A percentile compares a stretch with the other conserved stretches of the same genome.
Evolutionary conservation across 2,329 filamentous ascomycete genomes (phyloP).

Genomic region (Ophiostoma himal-ulmi): DNA sequence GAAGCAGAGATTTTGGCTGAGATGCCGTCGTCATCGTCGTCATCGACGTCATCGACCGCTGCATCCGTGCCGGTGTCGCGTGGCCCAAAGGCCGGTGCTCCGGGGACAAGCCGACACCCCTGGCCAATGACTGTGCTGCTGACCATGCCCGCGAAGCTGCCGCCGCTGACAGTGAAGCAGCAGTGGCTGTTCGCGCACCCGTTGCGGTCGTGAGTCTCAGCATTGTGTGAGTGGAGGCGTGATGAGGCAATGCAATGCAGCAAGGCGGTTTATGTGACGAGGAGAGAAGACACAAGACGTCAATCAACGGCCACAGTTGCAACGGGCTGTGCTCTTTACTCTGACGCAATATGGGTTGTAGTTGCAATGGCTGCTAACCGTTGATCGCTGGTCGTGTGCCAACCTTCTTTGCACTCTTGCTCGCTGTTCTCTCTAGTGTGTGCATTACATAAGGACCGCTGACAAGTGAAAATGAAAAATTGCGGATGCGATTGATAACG

Average conservation of each 20-base stretch:
- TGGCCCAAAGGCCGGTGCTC: not conserved
- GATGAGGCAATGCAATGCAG: not conserved
- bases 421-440: not conserved
- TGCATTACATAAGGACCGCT: not conserved
- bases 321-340: not conserved
- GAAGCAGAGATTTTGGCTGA: not conserved
- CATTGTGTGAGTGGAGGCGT: constrained; percentile 12
- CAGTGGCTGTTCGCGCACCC: not conserved
- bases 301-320: not conserved
- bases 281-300: not conserved
- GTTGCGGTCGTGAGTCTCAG: constrained; percentile 23
- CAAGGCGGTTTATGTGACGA: not conserved
- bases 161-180: constrained; percentile 6
- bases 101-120: not conserved
- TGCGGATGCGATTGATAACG: not conserved
- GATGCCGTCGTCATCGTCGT: not conserved
- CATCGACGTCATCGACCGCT: not conserved
- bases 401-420: not conserved
- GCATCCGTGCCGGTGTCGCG: not conserved
- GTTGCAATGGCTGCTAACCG: constrained; percentile 8
- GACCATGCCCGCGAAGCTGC: not conserved
- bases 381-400: constrained; percentile 5
- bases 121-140: not conserved
- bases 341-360: not conserved
- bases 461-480: not conserved